Evolutionary conservation across 768 basidiomycete genomes (phyloP).

Genomic region (Hemileccinum rubropunctum): DNA sequence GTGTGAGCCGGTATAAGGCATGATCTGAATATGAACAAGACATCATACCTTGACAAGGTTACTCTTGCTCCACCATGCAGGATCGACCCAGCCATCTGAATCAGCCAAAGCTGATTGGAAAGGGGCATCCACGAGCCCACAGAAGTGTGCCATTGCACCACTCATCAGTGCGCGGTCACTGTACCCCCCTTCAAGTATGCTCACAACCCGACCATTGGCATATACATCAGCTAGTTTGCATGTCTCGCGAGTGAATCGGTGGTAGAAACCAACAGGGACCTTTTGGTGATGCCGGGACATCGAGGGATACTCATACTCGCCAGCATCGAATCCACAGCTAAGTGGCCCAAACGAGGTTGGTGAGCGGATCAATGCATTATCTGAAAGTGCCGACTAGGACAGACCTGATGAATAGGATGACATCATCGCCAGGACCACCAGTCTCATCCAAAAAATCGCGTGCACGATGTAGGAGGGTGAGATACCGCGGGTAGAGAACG

Average conservation of each 20-base stretch:
- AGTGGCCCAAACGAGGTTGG: no score
- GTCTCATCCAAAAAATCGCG: constrained; percentile 68
- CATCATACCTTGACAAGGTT: constrained; percentile 54
- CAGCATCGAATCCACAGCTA: constrained; percentile 94
- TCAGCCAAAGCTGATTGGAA: background rate
- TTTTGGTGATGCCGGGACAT: constrained; percentile 92
- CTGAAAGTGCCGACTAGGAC: constrained; percentile 4
- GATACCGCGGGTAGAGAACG: constrained; percentile 64
- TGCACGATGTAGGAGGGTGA: constrained; percentile 61
- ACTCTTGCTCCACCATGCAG: constrained; percentile 61
- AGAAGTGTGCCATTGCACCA: constrained; percentile 78
- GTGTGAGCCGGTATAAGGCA: background rate
- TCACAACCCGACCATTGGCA: constrained; percentile 70
- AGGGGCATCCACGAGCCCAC: constrained; percentile 49
- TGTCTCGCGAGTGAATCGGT: constrained; percentile 76
- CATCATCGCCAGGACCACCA: constrained; percentile 61
- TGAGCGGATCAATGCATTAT: background rate
- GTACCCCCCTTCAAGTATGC: constrained; percentile 94
- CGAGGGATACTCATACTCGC: constrained; percentile 81
- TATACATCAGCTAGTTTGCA: constrained; percentile 60
- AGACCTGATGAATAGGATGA: constrained; percentile 84
- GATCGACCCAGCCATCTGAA: constrained; percentile 31
- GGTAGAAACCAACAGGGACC: constrained; percentile 83
- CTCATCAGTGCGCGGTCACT: constrained; percentile 85
- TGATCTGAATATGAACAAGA: background rate